Base-by-base conservation (phyloP, 108 stramenopile species). In the Ochromonas danica region DNA sequence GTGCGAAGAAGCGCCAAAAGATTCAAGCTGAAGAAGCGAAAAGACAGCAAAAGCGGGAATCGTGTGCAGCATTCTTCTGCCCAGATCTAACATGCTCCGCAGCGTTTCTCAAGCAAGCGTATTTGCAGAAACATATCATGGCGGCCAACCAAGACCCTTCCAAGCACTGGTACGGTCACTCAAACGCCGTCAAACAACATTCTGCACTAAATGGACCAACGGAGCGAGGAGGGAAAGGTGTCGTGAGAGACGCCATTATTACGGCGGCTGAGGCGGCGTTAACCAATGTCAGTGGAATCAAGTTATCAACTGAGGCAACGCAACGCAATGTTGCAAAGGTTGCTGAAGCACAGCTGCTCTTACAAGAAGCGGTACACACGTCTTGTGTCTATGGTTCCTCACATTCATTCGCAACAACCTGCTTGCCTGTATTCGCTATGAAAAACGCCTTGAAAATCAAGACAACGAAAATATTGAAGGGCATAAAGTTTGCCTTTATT, bases 51-150 rank as follows among this genome's bases (percentile, higher is more conserved):
- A 57, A 57, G 22, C 51, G 51, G 22, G 51, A 57, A 22, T 57
- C 51, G 51, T 57, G 51, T 57, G 51, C 51, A 10, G 51, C 51
- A 17, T 57, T 57, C 51, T 57, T 57, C 22, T 57, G 51, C 51
- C 51, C 51, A 22, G 10, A 17, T 10, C 10, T 17, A 57, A 57
- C 51, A 57, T 57, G 51, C 51, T 57, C 51, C 51, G 51, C 51
- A 17, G 51, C 22, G 51, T 57, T 57, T 22, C 17, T 57, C 51
- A 10, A 22, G 17, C 10, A 57, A 57, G 22, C 17, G 17, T 17
- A 57, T 57, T 57, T 10, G 51, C 51, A 57, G 51, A 57, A 57
- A 22, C 51, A 57, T 57, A 17, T 10, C 22, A 22, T 17, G 51
- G 22, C 10, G 22, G 51, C 51, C 22, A 22, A 57, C 10, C 17